Percentiles rank a stretch among this genome's conserved stretches.
Evolutionary conservation across 225 moss, liverwort and hornwort genomes (phyloP).

Genomic region (Sphagnum tenellum): DNA sequence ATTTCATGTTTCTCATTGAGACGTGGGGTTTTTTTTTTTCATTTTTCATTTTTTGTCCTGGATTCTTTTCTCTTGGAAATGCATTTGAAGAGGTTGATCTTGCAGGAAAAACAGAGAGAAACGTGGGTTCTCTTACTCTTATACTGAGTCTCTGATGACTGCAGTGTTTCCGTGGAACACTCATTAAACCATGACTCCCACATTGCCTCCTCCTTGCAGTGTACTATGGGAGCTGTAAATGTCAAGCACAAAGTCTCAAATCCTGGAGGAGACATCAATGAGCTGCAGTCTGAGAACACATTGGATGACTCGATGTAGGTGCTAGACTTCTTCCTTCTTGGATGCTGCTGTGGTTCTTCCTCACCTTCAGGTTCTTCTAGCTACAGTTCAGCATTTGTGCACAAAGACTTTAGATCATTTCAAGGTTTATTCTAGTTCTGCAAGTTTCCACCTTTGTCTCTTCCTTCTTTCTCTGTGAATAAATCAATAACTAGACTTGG

Average conservation of each 20-base stretch:
- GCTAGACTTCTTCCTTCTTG: not conserved
- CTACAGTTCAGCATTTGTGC: constrained; percentile 15
- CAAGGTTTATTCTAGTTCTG: constrained; percentile 9
- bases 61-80: not conserved
- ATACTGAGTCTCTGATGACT: not conserved
- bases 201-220: not conserved
- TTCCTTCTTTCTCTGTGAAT: no score
- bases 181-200: constrained; percentile 3
- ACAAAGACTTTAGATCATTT: not conserved
- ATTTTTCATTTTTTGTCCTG: not conserved
- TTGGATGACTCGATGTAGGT: not conserved
- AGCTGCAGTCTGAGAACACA: not conserved
- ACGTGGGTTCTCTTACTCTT: not conserved
- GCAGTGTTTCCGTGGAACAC: not conserved
- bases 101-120: not conserved
- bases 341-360: constrained; percentile 4
- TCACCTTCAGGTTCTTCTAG: constrained; percentile 8
- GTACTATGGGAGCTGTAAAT: not conserved
- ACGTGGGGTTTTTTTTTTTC: not conserved
- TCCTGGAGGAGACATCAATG: not conserved
- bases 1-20: not conserved
- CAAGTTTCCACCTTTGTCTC: constrained; percentile 7
- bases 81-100: not conserved
- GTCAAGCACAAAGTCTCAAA: constrained; percentile 5
- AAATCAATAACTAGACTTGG: no score